Percentiles rank a stretch among this genome's conserved stretches.
These are phyloP conservation scores for Geosmithia flava DNA, from an alignment of 2,329 filamentous ascomycete genomes.

Conservation along the genomic window DNA sequence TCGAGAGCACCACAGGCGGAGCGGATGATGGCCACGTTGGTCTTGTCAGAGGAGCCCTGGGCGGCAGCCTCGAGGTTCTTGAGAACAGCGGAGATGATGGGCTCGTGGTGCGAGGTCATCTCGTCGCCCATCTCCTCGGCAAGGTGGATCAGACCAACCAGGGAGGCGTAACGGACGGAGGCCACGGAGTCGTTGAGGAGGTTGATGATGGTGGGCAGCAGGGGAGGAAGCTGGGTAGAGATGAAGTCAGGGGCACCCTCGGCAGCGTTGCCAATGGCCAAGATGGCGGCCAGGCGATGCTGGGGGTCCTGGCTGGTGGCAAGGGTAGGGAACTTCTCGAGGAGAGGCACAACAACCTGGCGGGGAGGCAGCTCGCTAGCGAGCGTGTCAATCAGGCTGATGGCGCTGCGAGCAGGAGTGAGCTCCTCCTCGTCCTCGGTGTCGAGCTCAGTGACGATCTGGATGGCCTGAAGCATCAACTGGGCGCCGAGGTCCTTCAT, in stretches of 20 bases:
- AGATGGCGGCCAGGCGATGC: constrained; percentile 78
- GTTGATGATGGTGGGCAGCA: constrained; percentile 74
- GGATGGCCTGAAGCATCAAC: constrained; percentile 76
- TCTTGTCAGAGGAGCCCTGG: constrained; percentile 55
- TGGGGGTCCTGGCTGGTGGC: constrained; percentile 63
- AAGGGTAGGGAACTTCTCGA: constrained; percentile 76
- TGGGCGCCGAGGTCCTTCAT: constrained; percentile 74
- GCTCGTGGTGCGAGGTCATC: constrained; percentile 72
- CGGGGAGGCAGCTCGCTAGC: constrained; percentile 80
- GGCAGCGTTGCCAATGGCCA: constrained; percentile 85
- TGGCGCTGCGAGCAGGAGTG: constrained; percentile 72
- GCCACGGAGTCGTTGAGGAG: constrained; percentile 76
- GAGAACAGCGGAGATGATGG: constrained; percentile 71
- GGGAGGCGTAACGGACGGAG: constrained; percentile 73
- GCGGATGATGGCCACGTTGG: constrained; percentile 76
- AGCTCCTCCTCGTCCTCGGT: constrained; percentile 60
- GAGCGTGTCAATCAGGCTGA: constrained; percentile 80
- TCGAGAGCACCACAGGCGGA: constrained; percentile 85
- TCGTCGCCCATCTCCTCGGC: constrained; percentile 91
- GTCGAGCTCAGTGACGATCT: constrained; percentile 82
- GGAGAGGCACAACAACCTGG: constrained; percentile 85
- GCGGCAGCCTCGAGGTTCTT: constrained; percentile 80
- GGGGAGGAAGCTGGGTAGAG: constrained; percentile 75
- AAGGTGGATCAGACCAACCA: constrained; percentile 78
- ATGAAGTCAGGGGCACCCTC: constrained; percentile 97